Evolutionary conservation across 495 filamentous ascomycete genomes (phyloP).

Genomic region (Polyplosphaeria fusca): DNA sequence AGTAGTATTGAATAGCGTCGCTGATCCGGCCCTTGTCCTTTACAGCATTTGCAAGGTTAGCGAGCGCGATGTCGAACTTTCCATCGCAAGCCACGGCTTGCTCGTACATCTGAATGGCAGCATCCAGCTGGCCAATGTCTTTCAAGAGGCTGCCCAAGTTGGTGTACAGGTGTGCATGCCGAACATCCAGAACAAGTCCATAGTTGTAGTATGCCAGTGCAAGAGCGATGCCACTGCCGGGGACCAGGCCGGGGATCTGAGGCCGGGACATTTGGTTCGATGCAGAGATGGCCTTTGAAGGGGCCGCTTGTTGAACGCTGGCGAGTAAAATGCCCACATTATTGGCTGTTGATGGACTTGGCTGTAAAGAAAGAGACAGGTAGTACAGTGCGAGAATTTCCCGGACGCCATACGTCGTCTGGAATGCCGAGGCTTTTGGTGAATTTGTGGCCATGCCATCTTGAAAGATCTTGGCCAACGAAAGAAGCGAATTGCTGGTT

Average conservation of each 20-base stretch:
- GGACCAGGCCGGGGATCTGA: conserved; percentile 71
- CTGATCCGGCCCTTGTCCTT: conserved; percentile 92
- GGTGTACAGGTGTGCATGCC: conserved; percentile 96
- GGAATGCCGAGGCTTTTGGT: conserved; percentile 54
- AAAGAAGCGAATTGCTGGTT: conserved; percentile 92
- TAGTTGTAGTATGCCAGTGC: conserved; percentile 95
- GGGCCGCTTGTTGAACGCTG: conserved; percentile 76
- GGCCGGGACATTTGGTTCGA: conserved; percentile 32
- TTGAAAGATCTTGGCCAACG: conserved; percentile 96
- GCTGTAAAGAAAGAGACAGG: conserved; percentile 87
- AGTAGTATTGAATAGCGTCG: conserved; percentile 91
- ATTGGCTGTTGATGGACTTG: conserved; percentile 96
- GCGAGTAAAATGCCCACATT: conserved; percentile 97
- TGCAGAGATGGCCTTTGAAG: conserved; percentile 27
- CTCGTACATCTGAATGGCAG: conserved; percentile 97
- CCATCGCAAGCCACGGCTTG: conserved; percentile 86
- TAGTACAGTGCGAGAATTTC: conserved; percentile 97
- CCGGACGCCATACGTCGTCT: conserved; percentile 71
- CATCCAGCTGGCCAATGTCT: conserved; percentile 87
- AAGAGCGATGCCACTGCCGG: conserved; percentile 82
- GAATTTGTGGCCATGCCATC: conserved; percentile 88
- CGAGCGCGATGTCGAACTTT: conserved; percentile 93
- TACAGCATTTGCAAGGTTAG: conserved; percentile 95
- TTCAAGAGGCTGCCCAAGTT: conserved; percentile 95
- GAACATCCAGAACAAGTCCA: conserved; percentile 76